Conservation (phyloP, 352 stramenopile genomes). For the Phytophthora sojae region DNA sequence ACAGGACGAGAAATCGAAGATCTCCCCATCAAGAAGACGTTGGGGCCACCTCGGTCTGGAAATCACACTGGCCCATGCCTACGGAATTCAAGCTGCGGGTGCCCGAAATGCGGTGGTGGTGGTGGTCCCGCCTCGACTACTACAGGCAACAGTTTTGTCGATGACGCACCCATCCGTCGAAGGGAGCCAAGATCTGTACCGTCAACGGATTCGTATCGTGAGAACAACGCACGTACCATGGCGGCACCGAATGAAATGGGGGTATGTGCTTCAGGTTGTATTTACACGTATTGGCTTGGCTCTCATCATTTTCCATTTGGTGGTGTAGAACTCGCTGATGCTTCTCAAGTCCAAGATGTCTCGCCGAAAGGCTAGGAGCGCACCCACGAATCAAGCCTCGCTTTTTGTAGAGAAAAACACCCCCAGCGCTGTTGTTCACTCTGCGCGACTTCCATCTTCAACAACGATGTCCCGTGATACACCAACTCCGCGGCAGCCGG, state of each 20-base stretch:
- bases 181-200: constrained; percentile 41
- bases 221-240: constrained; percentile 39
- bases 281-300: neutral
- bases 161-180: constrained; percentile 41
- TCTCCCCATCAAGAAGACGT: constrained; percentile 55
- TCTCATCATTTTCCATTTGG: neutral
- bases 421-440: constrained; percentile 35
- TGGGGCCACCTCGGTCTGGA: constrained; percentile 15
- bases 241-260: constrained; percentile 56
- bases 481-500: constrained; percentile 29
- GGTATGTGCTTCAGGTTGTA: constrained; percentile 28
- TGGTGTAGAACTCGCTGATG: constrained; percentile 67
- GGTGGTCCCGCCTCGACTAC: constrained; percentile 17
- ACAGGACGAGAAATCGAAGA: constrained; percentile 77
- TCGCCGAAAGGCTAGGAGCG: constrained; percentile 70
- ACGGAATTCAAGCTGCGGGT: constrained; percentile 76
- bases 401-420: constrained; percentile 69
- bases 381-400: constrained; percentile 73
- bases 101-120: constrained; percentile 61
- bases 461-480: constrained; percentile 17
- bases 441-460: constrained; percentile 27
- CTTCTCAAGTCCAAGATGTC: constrained; percentile 88
- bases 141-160: constrained; percentile 12
- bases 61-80: constrained; percentile 63
- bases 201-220: constrained; percentile 37